Conservation (phyloP, 805 yeast genomes). For the Ogataea pilisensis region DNA sequence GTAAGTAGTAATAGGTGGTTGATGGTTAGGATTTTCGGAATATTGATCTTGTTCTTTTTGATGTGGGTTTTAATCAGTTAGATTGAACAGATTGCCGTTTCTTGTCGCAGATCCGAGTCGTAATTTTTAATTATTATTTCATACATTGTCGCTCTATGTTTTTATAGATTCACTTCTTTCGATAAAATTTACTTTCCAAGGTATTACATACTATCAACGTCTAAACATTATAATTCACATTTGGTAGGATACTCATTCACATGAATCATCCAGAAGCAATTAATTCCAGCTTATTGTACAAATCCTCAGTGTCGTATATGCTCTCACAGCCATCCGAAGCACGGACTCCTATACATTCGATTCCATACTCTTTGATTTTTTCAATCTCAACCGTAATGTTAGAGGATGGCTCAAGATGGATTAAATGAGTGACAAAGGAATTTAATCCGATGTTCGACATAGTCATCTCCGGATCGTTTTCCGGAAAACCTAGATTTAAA, state of each 20-base stretch:
- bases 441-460: conserved; percentile 7
- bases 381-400: conserved; percentile 47
- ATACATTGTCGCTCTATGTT: no score
- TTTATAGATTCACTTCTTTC: neutral
- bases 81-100: neutral
- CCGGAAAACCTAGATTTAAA: no score
- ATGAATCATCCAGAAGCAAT: conserved; percentile 1
- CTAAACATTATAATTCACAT: no score
- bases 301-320: conserved; percentile 40
- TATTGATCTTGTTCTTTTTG: conserved; percentile 70
- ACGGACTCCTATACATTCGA: conserved; percentile 42
- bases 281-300: conserved; percentile 22
- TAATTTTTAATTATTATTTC: no score
- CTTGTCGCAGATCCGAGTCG: no score
- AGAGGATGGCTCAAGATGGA: conserved; percentile 46
- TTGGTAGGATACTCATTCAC: no score
- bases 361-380: conserved; percentile 37
- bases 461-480: no score
- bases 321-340: conserved; percentile 21
- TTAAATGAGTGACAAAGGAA: conserved; percentile 57
- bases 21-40: conserved; percentile 83
- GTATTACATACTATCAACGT: no score
- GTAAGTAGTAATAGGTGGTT: conserved; percentile 91
- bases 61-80: conserved; percentile 76
- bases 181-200: no score